Percentiles rank a stretch among this genome's conserved stretches.
Evolutionary conservation across 2,329 filamentous ascomycete genomes (phyloP).

Genomic region (Teratosphaeriaceae sp.): DNA sequence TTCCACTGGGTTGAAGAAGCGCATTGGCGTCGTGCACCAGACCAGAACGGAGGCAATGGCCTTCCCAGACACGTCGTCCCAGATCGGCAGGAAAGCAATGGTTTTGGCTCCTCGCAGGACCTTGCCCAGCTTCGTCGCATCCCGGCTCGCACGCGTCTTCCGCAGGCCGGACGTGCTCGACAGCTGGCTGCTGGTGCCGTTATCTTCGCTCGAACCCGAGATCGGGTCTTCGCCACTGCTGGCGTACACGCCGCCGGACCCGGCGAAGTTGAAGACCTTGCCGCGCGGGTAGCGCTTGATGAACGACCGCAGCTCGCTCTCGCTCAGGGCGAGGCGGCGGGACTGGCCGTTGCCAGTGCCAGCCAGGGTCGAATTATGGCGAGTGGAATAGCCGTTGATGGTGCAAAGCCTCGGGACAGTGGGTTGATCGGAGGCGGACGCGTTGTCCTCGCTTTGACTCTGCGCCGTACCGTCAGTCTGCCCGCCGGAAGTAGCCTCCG

Average conservation of each 20-base stretch:
- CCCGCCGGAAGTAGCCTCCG: not conserved
- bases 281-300: slow-evolving; percentile 10
- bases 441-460: not conserved
- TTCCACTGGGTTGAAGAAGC: slow-evolving; percentile 15
- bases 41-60: slow-evolving; percentile 7
- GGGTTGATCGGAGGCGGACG: not conserved
- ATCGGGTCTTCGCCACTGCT: slow-evolving; percentile 13
- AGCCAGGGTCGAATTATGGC: not conserved
- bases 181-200: not conserved
- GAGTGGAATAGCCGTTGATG: not conserved
- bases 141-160: not conserved
- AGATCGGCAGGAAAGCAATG: slow-evolving; percentile 44
- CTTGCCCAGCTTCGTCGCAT: slow-evolving; percentile 31
- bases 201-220: not conserved
- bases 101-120: slow-evolving; percentile 34
- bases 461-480: not conserved
- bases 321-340: not conserved
- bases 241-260: slow-evolving; percentile 14
- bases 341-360: not conserved
- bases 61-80: slow-evolving; percentile 28
- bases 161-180: not conserved
- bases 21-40: slow-evolving; percentile 5
- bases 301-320: slow-evolving; percentile 4
- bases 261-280: slow-evolving; percentile 19
- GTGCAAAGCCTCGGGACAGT: not conserved